A percentile compares a stretch with the other conserved stretches of the same genome.
These are phyloP conservation scores for Syzygium jambos DNA, from an alignment of 345 rosid genomes.

Conservation along the genomic window DNA sequence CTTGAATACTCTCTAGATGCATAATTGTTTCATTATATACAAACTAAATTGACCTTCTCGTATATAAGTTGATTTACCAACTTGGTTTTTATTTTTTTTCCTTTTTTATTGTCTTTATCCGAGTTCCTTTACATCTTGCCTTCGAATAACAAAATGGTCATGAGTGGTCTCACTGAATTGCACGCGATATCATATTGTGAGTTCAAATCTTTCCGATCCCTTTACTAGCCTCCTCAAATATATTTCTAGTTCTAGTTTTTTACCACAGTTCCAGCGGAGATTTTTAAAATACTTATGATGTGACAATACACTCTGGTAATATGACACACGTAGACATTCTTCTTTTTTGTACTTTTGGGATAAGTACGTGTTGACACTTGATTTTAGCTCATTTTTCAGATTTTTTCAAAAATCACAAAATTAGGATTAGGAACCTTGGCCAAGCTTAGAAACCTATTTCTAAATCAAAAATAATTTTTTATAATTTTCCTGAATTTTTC, in stretches of 20 bases:
- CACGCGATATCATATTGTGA: fast-evolving
- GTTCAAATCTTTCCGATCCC: not conserved
- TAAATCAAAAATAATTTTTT: no score
- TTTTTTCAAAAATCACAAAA: no score
- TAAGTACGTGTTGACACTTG: no score
- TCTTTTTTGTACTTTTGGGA: not conserved
- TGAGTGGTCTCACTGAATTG: not conserved
- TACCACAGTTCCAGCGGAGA: not conserved
- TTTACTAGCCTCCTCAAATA: not conserved
- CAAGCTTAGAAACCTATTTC: no score
- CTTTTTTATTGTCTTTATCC: not conserved
- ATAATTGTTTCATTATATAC: not conserved
- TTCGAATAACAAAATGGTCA: not conserved
- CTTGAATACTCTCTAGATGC: not conserved
- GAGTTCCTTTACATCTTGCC: not conserved
- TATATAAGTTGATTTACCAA: not conserved
- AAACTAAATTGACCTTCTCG: not conserved
- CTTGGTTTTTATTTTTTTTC: not conserved
- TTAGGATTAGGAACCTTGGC: no score
- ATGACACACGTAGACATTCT: not conserved
- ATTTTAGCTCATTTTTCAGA: no score
- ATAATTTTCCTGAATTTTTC: no score
- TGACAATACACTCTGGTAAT: not conserved
- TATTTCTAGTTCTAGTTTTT: not conserved
- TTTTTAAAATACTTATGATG: not conserved